Evolutionary conservation across 768 basidiomycete genomes (phyloP).

Genomic region (Leccinum disarticulatum): DNA sequence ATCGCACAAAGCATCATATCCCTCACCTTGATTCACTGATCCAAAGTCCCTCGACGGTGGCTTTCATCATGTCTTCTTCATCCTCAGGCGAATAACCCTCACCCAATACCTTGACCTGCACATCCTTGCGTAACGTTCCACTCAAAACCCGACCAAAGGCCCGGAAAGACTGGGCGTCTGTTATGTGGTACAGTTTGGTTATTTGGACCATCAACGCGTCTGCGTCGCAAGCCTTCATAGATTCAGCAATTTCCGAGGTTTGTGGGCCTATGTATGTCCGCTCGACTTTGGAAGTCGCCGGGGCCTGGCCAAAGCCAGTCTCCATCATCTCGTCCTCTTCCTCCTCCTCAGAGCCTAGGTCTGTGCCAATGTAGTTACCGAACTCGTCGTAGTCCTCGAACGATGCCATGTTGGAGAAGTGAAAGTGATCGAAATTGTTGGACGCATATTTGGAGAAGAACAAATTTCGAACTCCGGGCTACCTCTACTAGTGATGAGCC

Average conservation of each 20-base stretch:
- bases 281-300: constrained; percentile 66
- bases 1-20: not conserved
- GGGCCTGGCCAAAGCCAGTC: constrained; percentile 43
- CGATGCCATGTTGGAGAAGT: constrained; percentile 45
- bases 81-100: constrained; percentile 99
- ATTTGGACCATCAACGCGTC: constrained; percentile 91
- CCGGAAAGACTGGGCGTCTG: constrained; percentile 94
- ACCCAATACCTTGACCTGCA: constrained; percentile 91
- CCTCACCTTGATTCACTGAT: constrained; percentile 84
- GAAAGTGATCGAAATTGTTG: constrained; percentile 11
- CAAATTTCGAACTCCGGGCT: constrained; percentile 38
- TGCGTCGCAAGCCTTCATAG: constrained; percentile 82
- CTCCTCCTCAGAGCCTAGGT: constrained; percentile 84
- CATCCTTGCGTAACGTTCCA: constrained; percentile 83
- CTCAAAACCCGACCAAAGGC: constrained; percentile 94
- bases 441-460: constrained; percentile 26
- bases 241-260: constrained; percentile 69
- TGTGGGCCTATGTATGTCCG: constrained; percentile 88
- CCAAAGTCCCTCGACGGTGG: constrained; percentile 84
- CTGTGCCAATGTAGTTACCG: constrained; percentile 96
- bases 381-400: constrained; percentile 89
- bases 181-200: constrained; percentile 93
- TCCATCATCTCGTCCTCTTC: constrained; percentile 54
- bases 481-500: not conserved
- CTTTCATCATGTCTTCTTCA: constrained; percentile 95